A percentile compares a stretch with the other conserved stretches of the same genome.
Conservation (phyloP, 495 filamentous ascomycete genomes). For the Penicillium bovifimosum region DNA sequence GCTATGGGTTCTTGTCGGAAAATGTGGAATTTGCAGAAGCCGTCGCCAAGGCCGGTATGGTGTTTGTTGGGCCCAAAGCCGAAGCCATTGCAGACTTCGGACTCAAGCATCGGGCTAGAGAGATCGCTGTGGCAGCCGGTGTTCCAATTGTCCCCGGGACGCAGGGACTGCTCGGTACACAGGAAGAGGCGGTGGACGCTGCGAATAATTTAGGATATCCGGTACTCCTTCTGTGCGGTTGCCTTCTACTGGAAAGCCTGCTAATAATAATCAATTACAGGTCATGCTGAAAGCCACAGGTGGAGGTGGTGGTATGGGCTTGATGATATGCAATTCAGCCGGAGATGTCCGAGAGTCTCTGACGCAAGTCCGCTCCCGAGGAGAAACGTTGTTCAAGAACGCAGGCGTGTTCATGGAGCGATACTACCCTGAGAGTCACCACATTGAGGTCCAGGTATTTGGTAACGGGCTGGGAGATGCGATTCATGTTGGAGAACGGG, state of each 20-base stretch:
- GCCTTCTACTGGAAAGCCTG: not conserved
- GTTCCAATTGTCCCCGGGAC: conserved; percentile 52
- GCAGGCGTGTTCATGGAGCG: conserved; percentile 42
- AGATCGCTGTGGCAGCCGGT: conserved; percentile 43
- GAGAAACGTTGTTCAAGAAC: conserved; percentile 42
- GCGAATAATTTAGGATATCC: conserved; percentile 47
- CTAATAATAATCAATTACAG: not conserved
- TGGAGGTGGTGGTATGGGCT: not conserved
- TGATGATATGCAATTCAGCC: conserved; percentile 26
- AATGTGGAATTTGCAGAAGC: conserved; percentile 51
- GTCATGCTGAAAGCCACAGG: not conserved
- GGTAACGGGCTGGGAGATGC: conserved; percentile 40
- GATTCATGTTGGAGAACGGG: conserved; percentile 39
- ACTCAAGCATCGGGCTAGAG: conserved; percentile 51
- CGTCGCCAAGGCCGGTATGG: conserved; percentile 44
- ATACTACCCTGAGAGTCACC: conserved; percentile 38
- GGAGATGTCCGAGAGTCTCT: conserved; percentile 37
- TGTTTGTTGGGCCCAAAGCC: conserved; percentile 49
- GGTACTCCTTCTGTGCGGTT: conserved; percentile 7
- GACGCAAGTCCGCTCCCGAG: conserved; percentile 31
- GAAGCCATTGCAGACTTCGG: conserved; percentile 52
- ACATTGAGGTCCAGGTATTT: conserved; percentile 46
- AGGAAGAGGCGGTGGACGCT: conserved; percentile 38
- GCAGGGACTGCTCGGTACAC: conserved; percentile 35
- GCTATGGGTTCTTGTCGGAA: conserved; percentile 56